Percentiles rank a stretch among this genome's conserved stretches.
phyloP scores from a whole-genome alignment of 257 asterid genomes.

The Avicennia marina region DNA sequence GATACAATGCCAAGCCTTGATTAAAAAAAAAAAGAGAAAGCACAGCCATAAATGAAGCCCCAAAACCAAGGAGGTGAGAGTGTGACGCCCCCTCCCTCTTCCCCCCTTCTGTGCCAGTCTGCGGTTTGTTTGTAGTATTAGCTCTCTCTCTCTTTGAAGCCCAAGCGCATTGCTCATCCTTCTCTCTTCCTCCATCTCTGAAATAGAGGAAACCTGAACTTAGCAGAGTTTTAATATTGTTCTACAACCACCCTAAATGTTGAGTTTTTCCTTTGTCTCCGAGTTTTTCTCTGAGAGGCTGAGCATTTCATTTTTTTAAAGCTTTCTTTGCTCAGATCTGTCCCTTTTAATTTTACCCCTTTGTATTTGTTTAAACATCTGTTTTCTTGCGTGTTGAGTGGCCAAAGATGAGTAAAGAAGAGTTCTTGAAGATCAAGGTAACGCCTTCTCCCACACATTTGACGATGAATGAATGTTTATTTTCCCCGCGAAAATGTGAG shows the following conservation, averaged over 20 bases:
- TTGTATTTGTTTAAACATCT: conserved; percentile 15
- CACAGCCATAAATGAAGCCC: conserved; percentile 34
- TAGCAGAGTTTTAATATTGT: conserved; percentile 46
- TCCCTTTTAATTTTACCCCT: conserved; percentile 12
- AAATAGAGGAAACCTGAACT: conserved; percentile 47
- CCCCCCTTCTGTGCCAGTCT: conserved; percentile 35
- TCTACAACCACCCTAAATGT: conserved; percentile 38
- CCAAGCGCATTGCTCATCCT: conserved; percentile 21
- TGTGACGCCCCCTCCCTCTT: conserved; percentile 26
- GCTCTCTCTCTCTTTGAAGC: conserved; percentile 14
- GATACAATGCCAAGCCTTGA: conserved; percentile 1
- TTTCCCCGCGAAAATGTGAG: too few species aligned
- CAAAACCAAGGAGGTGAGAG: conserved; percentile 42
- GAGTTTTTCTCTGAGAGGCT: conserved; percentile 14
- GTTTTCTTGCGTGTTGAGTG: conserved; percentile 18
- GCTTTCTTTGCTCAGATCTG: conserved; percentile 48
- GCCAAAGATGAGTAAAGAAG: conserved; percentile 78
- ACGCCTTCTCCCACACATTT: conserved; percentile 17
- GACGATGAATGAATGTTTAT: too few species aligned
- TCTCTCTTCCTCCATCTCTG: conserved; percentile 53
- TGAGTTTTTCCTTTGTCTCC: too few species aligned
- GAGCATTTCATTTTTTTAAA: conserved; percentile 7
- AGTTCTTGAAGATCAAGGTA: conserved; percentile 97
- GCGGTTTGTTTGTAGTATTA: conserved; percentile 35
- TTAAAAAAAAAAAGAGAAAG: neutral